Evolutionary conservation across 2,329 filamentous ascomycete species (phyloP), one percentile per base, ranked within the genome.

Genomic region (Fusarium pseudograminearum): DNA sequence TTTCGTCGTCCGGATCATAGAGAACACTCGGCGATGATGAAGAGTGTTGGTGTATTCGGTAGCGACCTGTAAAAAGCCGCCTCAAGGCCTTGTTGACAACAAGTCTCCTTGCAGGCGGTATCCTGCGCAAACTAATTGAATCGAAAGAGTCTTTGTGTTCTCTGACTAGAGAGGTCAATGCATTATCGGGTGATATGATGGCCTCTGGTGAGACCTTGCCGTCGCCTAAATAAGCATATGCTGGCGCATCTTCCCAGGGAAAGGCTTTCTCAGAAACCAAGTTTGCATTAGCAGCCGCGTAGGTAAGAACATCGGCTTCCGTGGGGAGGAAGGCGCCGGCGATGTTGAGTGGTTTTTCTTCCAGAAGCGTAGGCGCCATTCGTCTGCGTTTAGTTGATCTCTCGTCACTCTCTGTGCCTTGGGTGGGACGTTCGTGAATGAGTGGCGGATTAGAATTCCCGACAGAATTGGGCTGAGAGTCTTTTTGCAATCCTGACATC

Each of bases 61-160:
- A 68, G 34, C 78, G 79, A n/a, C 66, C 73, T 1, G 57, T 36
- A 9, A 87, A 73, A 30, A 83, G 77, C 28, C 76, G 77, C 64
- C 78, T 83, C 68, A 87, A 80, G 1, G 76, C 71, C 7, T 70
- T 76, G 56, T 83, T 72, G 4, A 84, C 81, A 55, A 83, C 85
- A 4, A 81, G 70, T 42, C 83, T 80, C 33, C 80, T 82, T 0
- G 84, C 86, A 7, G 76, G 75, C 3, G 83, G 81, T 2, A 84
- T 72, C 3, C 59, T 56, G 15, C 73, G 74, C 24, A 68, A 71
- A 15, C 65, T 52, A 5, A 71, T 40, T 31, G 70, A 76, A 20
- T 65, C 63, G 57, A 84, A 81, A 6, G 59, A 57, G 9, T 70
- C 62, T 12, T 61, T 59, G 7, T 62, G 61, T 16, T 75, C 70